Evolutionary conservation across 2,329 filamentous ascomycete species (phyloP).

Genomic region (Furcasterigmium sp.): DNA sequence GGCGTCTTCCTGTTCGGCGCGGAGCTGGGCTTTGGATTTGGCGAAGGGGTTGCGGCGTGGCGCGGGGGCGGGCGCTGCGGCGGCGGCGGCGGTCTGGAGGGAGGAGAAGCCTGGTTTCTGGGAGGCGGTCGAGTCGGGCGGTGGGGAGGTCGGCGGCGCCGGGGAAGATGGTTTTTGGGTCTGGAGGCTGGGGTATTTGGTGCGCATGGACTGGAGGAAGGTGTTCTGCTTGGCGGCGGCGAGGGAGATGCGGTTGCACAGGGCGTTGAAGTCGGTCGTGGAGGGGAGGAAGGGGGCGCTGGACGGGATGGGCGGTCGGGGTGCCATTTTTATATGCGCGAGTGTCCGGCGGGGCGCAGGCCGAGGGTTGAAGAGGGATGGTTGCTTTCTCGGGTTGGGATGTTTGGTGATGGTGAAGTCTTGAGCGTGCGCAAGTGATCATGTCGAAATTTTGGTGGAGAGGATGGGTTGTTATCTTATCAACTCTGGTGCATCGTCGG

Average conservation of each 20-base stretch:
- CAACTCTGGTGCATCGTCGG: too few relatives aligned
- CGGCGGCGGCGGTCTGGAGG: conserved; percentile 5
- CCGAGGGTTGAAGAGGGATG: too few relatives aligned
- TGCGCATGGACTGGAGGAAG: conserved; percentile 21
- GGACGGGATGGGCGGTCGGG: neutral
- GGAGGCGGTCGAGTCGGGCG: conserved; percentile 8
- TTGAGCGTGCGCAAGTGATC: too few relatives aligned
- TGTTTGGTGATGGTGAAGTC: too few relatives aligned
- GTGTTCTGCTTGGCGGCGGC: conserved; percentile 27
- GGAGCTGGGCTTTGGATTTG: conserved; percentile 1
- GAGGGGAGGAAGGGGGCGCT: conserved; percentile 18
- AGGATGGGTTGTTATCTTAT: too few relatives aligned
- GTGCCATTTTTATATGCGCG: conserved; percentile 2
- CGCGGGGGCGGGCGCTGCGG: neutral
- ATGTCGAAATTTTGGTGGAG: too few relatives aligned
- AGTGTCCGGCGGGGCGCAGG: too few relatives aligned
- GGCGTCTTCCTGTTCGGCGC: conserved; percentile 6
- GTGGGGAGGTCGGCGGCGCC: conserved; percentile 2
- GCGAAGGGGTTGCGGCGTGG: neutral
- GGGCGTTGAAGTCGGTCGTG: conserved; percentile 28
- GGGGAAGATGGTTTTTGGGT: conserved; percentile 7
- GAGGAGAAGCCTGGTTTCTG: conserved; percentile 11
- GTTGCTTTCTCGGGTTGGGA: too few relatives aligned
- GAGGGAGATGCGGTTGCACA: conserved; percentile 37
- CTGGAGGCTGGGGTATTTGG: conserved; percentile 9